A percentile compares a stretch with the other conserved stretches of the same genome.
These are phyloP conservation scores for Ostreobium quekettii DNA, from an alignment of 139 green algal genomes.

Conservation along the genomic window DNA sequence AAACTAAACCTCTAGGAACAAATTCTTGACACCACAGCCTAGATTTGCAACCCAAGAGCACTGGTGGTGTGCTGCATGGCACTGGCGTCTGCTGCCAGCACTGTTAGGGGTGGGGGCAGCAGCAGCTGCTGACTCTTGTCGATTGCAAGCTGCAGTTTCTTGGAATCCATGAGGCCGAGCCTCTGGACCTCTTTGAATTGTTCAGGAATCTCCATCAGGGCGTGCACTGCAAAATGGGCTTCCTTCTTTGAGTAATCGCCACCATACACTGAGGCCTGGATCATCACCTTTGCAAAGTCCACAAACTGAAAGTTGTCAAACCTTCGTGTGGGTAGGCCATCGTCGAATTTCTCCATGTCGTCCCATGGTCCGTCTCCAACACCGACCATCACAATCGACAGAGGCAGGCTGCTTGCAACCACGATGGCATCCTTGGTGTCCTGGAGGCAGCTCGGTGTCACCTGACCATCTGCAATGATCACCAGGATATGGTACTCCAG, in stretches of 20 bases:
- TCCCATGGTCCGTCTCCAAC: slow-evolving; percentile 72
- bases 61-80: no score
- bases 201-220: slow-evolving; percentile 69
- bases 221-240: slow-evolving; percentile 48
- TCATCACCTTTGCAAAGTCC: slow-evolving; percentile 51
- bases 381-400: slow-evolving; percentile 69
- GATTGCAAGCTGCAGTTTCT: no score
- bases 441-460: slow-evolving; percentile 15
- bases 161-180: background rate
- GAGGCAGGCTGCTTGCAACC: slow-evolving; percentile 41
- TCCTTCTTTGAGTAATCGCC: slow-evolving; percentile 20
- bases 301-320: slow-evolving; percentile 80
- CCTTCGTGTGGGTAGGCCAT: slow-evolving; percentile 40
- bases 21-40: no score
- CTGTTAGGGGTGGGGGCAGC: no score
- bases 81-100: no score
- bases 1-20: no score
- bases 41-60: no score
- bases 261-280: background rate
- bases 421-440: slow-evolving; percentile 44
- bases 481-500: slow-evolving; percentile 53
- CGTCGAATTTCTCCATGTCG: slow-evolving; percentile 64
- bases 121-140: no score
- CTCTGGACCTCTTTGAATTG: slow-evolving; percentile 44
- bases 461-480: slow-evolving; percentile 51